Conservation (phyloP, 139 green algal species). For the Chlamydomonas sp. region DNA sequence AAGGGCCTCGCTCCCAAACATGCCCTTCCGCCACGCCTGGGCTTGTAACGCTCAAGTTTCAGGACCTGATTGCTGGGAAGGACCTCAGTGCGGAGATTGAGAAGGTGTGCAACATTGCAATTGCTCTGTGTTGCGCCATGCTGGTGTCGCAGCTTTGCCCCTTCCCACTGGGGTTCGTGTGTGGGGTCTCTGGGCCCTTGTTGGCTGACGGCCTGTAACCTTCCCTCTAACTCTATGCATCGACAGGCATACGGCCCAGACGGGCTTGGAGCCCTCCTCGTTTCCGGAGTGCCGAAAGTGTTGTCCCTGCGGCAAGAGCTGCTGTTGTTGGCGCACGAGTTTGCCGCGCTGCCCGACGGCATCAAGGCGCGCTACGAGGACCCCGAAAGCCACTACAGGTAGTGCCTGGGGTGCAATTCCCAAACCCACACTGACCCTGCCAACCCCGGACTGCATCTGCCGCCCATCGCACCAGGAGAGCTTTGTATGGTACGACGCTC, state of each 20-base stretch:
- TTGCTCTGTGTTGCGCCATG: not conserved
- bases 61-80: not conserved
- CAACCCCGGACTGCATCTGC: too few species aligned
- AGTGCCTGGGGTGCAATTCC: slow-evolving; percentile 41
- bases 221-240: not conserved
- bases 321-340: slow-evolving; percentile 59
- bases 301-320: slow-evolving; percentile 46
- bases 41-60: not conserved
- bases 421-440: not conserved
- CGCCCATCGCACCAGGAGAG: too few species aligned
- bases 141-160: too few species aligned
- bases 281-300: slow-evolving; percentile 61
- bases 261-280: slow-evolving; percentile 69
- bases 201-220: not conserved
- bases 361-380: slow-evolving; percentile 60
- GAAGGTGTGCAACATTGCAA: not conserved
- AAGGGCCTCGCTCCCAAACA: not conserved
- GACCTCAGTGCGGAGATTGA: not conserved
- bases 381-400: slow-evolving; percentile 59
- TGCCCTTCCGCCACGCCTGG: too few species aligned
- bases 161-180: too few species aligned
- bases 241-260: slow-evolving; percentile 63
- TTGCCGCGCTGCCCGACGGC: slow-evolving; percentile 55
- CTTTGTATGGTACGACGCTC: too few species aligned
- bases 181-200: too few species aligned